These are phyloP conservation scores for Annona cherimola DNA, from an alignment of 164 flowering plant genomes.

Conservation along the genomic window DNA sequence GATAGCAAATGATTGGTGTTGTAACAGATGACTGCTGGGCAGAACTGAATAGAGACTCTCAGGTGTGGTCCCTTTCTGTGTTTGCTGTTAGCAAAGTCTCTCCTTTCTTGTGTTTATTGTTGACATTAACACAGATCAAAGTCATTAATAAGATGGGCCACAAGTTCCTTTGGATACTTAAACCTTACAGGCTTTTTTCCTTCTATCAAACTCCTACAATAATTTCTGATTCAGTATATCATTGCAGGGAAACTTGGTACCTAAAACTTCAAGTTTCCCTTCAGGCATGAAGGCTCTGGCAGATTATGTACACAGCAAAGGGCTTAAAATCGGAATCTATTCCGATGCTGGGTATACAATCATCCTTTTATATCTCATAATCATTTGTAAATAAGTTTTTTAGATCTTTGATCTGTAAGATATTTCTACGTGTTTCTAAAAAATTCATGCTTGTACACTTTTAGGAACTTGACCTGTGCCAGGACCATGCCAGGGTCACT, in stretches of 20 bases:
- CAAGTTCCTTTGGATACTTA: neutral
- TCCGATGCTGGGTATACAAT: conserved; percentile 52
- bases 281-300: conserved; percentile 66
- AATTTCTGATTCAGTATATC: neutral
- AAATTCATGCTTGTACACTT: neutral
- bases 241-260: conserved; percentile 48
- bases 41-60: conserved; percentile 45
- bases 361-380: neutral
- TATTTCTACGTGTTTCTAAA: neutral
- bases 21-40: conserved; percentile 67
- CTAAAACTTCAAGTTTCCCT: conserved; percentile 51
- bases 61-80: conserved; percentile 21
- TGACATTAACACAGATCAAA: neutral
- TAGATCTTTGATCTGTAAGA: neutral
- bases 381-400: neutral
- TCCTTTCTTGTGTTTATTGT: too few species aligned
- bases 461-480: conserved; percentile 51
- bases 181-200: neutral
- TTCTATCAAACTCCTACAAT: neutral
- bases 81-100: neutral
- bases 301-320: conserved; percentile 63
- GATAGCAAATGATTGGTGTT: neutral
- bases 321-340: conserved; percentile 64
- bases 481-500: conserved; percentile 64
- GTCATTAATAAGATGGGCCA: neutral